A percentile compares a stretch with the other conserved stretches of the same genome.
These are phyloP conservation scores for Yarrowia sp. DNA, from an alignment of 805 yeast species.

Conservation along the genomic window DNA sequence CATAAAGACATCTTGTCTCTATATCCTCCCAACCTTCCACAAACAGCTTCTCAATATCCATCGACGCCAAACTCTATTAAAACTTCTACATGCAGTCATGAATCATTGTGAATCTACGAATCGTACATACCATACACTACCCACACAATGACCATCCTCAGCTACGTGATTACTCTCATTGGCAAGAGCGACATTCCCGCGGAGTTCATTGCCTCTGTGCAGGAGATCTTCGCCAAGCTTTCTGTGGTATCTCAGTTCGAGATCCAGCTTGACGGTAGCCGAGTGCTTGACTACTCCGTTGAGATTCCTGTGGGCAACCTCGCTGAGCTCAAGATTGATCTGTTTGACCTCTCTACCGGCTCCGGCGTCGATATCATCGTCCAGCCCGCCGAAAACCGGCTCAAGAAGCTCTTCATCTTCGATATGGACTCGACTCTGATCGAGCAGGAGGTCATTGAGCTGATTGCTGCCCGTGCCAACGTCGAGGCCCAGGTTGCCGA, in stretches of 20 bases:
- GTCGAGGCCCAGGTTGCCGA: slow-evolving; percentile 87
- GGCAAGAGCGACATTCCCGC: slow-evolving; percentile 22
- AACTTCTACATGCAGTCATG: slow-evolving; percentile 4
- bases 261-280: slow-evolving; percentile 45
- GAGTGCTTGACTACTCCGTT: slow-evolving; percentile 53
- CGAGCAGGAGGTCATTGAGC: slow-evolving; percentile 94
- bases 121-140: background rate
- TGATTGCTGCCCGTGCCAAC: slow-evolving; percentile 92
- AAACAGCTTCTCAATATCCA: background rate
- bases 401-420: slow-evolving; percentile 73
- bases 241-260: slow-evolving; percentile 31
- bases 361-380: slow-evolving; percentile 54
- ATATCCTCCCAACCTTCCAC: no score
- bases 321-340: slow-evolving; percentile 40
- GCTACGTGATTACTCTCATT: slow-evolving; percentile 20
- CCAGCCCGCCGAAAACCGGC: slow-evolving; percentile 52
- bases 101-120: background rate
- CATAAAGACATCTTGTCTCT: no score
- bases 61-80: slow-evolving; percentile 3
- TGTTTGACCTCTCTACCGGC: slow-evolving; percentile 46
- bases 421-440: slow-evolving; percentile 98
- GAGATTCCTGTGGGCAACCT: slow-evolving; percentile 43
- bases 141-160: slow-evolving; percentile 10
- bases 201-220: slow-evolving; percentile 1
- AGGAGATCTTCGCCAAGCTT: slow-evolving; percentile 15